Percentiles rank a stretch among this genome's conserved stretches.
These are phyloP conservation scores for Powellomyces hirtus DNA, from an alignment of 192 early-diverging fungal genomes.

Conservation along the genomic window DNA sequence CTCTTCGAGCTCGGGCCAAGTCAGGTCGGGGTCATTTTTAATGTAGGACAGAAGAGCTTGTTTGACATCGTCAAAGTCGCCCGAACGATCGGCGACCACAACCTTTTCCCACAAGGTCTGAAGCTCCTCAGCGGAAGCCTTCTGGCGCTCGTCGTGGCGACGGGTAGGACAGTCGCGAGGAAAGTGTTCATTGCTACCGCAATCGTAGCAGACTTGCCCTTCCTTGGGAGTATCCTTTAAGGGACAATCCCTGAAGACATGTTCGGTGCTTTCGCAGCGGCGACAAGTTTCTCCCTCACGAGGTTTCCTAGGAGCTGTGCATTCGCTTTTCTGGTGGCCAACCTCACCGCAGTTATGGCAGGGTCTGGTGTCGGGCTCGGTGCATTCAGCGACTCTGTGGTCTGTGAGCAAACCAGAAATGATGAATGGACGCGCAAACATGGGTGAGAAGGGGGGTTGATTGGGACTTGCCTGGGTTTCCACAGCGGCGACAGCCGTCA, in stretches of 20 bases:
- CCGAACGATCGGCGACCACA: neutral
- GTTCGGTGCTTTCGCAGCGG: neutral
- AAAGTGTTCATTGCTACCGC: constrained; percentile 10
- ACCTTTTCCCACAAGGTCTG: neutral
- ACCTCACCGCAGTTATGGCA: constrained; percentile 12
- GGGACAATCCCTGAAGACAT: constrained; percentile 4
- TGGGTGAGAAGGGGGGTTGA: neutral
- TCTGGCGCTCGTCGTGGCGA: neutral
- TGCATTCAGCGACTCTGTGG: constrained; percentile 2
- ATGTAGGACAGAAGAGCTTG: neutral
- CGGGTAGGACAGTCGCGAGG: constrained; percentile 5
- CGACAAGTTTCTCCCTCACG: constrained; percentile 6
- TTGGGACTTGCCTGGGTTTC: neutral
- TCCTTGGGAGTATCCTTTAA: constrained; percentile 2
- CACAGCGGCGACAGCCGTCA: neutral
- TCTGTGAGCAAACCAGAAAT: neutral
- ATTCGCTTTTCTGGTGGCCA: constrained; percentile 13
- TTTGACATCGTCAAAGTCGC: constrained; percentile 22
- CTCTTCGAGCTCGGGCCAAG: constrained; percentile 5
- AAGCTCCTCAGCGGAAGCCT: neutral
- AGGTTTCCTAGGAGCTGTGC: constrained; percentile 10
- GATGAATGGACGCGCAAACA: neutral
- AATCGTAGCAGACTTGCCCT: constrained; percentile 11
- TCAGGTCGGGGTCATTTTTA: neutral
- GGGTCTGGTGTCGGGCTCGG: constrained; percentile 15